These are phyloP conservation scores for Przewalskia tangutica DNA, from an alignment of 257 asterid species.

Conservation along the genomic window DNA sequence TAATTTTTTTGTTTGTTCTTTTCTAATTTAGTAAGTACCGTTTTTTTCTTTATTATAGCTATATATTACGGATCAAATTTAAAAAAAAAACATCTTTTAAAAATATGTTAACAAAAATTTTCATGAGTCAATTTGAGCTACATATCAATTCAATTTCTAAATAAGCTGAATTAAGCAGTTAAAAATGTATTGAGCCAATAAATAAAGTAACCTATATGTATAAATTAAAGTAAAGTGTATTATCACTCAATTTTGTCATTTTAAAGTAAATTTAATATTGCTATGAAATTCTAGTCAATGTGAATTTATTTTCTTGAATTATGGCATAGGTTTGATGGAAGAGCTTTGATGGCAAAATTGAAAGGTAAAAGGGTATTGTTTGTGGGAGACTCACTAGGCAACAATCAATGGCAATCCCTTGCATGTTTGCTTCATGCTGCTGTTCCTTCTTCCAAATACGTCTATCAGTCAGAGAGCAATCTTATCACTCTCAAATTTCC, in stretches of 20 bases:
- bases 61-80: too few relatives aligned
- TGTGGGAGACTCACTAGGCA: constrained; percentile 64
- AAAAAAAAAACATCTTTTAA: too few relatives aligned
- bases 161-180: too few relatives aligned
- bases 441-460: constrained; percentile 26
- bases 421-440: constrained; percentile 51
- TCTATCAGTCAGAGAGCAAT: background rate
- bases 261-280: background rate
- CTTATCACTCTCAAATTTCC: constrained; percentile 35
- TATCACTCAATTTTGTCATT: background rate
- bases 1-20: too few relatives aligned
- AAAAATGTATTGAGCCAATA: too few relatives aligned
- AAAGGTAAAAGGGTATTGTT: constrained; percentile 40
- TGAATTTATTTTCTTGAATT: background rate
- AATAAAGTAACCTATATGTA: background rate
- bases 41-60: too few relatives aligned
- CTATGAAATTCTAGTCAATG: background rate
- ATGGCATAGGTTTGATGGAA: constrained; percentile 39
- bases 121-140: too few relatives aligned
- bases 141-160: too few relatives aligned
- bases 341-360: constrained; percentile 28
- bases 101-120: too few relatives aligned
- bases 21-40: too few relatives aligned
- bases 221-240: background rate
- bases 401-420: constrained; percentile 58